A percentile compares a stretch with the other conserved stretches of the same genome.
phyloP scores from a whole-genome alignment of 352 stramenopile genomes.

The Phytophthora podocarpi region DNA sequence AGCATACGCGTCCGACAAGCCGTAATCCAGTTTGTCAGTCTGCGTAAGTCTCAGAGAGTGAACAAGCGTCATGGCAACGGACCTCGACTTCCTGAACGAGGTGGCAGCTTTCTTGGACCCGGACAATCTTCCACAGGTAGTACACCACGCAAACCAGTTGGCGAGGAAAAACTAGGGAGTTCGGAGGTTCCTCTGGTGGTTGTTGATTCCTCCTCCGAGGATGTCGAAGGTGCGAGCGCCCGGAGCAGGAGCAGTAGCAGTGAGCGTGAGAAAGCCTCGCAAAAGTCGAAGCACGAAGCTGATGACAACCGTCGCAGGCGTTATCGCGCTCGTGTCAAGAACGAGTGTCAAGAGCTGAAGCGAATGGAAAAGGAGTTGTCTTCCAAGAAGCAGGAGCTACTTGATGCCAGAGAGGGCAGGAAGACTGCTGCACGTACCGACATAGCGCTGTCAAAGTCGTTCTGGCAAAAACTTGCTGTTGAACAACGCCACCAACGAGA shows the following conservation, averaged over 20 bases:
- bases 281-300: neutral
- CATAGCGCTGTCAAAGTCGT: neutral
- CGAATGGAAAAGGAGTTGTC: neutral
- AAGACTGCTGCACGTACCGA: neutral
- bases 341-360: neutral
- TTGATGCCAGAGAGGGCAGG: neutral
- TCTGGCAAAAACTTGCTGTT: neutral
- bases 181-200: neutral
- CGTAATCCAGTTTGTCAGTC: neutral
- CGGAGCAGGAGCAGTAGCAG: neutral
- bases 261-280: neutral
- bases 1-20: no score
- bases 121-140: neutral
- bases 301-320: neutral
- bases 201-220: neutral
- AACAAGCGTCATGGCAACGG: neutral
- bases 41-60: neutral
- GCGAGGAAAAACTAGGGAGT: neutral
- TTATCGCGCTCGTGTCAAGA: neutral
- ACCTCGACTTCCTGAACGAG: neutral
- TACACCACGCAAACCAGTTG: neutral
- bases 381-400: neutral
- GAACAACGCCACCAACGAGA: neutral
- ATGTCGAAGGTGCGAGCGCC: no score
- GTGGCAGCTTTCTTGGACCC: neutral